These are phyloP conservation scores for Cryptomeria japonica DNA, from an alignment of 75 land plant species.

Conservation along the genomic window DNA sequence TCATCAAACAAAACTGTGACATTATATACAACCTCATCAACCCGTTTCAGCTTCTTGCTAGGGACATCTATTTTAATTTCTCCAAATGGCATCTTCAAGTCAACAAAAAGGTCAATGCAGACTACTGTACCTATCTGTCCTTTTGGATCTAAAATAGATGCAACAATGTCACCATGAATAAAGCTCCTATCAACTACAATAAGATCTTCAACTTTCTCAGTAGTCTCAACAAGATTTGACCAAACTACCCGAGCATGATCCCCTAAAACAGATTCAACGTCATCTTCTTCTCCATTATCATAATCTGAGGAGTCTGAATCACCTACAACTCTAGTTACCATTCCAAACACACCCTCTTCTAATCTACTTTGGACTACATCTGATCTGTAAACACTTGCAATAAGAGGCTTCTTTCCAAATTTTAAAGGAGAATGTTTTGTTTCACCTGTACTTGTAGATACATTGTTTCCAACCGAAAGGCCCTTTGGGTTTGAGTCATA, in stretches of 20 bases:
- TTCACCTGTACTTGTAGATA: background rate
- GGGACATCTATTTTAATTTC: conserved; percentile 54
- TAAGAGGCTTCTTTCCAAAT: background rate
- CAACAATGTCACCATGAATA: conserved; percentile 88
- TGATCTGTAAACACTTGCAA: conserved; percentile 51
- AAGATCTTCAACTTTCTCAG: conserved; percentile 48
- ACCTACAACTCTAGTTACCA: conserved; percentile 86
- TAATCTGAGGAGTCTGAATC: conserved; percentile 65
- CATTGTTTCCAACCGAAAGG: background rate
- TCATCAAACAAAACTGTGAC: conserved; percentile 94
- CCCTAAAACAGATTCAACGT: conserved; percentile 29
- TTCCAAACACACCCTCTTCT: conserved; percentile 51
- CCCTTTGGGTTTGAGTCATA: background rate
- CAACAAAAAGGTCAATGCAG: conserved; percentile 68
- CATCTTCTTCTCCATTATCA: conserved; percentile 44
- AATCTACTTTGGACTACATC: conserved; percentile 64
- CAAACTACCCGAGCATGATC: conserved; percentile 72
- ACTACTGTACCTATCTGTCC: conserved; percentile 84
- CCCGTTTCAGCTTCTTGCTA: conserved; percentile 57
- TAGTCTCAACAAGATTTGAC: conserved; percentile 65
- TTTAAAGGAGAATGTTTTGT: background rate
- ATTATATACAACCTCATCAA: conserved; percentile 91
- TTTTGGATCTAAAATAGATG: conserved; percentile 68
- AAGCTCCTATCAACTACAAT: conserved; percentile 77
- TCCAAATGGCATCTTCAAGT: conserved; percentile 58